Percentiles rank a stretch among this genome's conserved stretches.
Conservation (phyloP, 2,329 filamentous ascomycete species). For the Pseudogymnoascus sp. region DNA sequence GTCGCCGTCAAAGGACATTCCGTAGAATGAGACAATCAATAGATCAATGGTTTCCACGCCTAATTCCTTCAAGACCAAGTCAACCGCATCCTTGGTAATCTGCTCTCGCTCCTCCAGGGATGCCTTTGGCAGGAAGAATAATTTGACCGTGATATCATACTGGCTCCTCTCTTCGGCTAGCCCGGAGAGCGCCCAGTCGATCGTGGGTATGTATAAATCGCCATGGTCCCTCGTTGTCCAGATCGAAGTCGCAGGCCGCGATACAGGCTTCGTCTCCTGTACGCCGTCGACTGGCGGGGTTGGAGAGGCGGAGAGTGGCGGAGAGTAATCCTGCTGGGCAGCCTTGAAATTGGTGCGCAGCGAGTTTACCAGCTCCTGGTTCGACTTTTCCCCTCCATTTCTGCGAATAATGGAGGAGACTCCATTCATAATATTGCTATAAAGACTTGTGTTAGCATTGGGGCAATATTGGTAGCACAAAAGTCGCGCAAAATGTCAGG, state of each 20-base stretch:
- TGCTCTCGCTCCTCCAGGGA: slow-evolving; percentile 55
- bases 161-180: slow-evolving; percentile 73
- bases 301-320: slow-evolving; percentile 27
- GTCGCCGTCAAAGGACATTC: slow-evolving; percentile 86
- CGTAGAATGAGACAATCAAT: slow-evolving; percentile 87
- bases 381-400: slow-evolving; percentile 72
- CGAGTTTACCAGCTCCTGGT: slow-evolving; percentile 84
- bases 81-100: slow-evolving; percentile 71
- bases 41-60: slow-evolving; percentile 71
- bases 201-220: slow-evolving; percentile 67
- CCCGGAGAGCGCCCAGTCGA: slow-evolving; percentile 63
- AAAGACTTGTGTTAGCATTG: slow-evolving; percentile 13
- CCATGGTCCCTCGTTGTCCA: slow-evolving; percentile 64
- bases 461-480: not conserved
- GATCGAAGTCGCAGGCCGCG: slow-evolving; percentile 28
- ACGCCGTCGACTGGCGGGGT: slow-evolving; percentile 27
- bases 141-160: slow-evolving; percentile 92
- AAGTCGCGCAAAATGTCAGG: not conserved
- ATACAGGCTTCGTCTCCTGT: slow-evolving; percentile 25
- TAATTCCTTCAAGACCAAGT: slow-evolving; percentile 73
- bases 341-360: slow-evolving; percentile 76
- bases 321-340: slow-evolving; percentile 56
- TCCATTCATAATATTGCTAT: slow-evolving; percentile 53
- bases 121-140: slow-evolving; percentile 80
- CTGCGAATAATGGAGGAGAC: slow-evolving; percentile 79